phyloP scores from a whole-genome alignment of 768 basidiomycete genomes.

The Tubosaeta sp. region DNA sequence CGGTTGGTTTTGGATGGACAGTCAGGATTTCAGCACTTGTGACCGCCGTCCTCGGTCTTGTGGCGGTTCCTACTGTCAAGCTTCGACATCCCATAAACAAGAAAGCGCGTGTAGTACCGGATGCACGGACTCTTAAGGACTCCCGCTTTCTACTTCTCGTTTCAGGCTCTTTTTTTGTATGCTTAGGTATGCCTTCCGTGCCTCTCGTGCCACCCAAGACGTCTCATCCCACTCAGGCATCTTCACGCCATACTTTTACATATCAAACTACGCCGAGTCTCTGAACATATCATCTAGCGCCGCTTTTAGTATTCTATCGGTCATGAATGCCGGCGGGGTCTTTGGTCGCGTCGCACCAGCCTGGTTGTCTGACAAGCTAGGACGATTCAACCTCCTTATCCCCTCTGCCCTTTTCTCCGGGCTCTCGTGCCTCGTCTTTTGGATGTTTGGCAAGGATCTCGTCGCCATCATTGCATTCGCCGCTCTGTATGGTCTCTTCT shows the following conservation, averaged over 20 bases:
- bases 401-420: conserved; percentile 63
- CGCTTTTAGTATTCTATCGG: conserved; percentile 55
- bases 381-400: conserved; percentile 62
- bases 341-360: conserved; percentile 63
- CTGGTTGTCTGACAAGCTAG: conserved; percentile 59
- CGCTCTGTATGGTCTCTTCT: conserved; percentile 56
- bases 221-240: conserved; percentile 41
- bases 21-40: conserved; percentile 55
- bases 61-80: conserved; percentile 46
- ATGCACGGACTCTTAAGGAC: conserved; percentile 39
- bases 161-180: conserved; percentile 53
- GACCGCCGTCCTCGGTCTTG: conserved; percentile 43
- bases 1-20: conserved; percentile 59
- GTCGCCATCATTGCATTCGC: conserved; percentile 48
- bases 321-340: conserved; percentile 66
- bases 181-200: conserved; percentile 45
- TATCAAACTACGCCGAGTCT: conserved; percentile 54
- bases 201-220: neutral
- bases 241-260: conserved; percentile 70
- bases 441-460: conserved; percentile 46
- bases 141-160: conserved; percentile 49
- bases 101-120: conserved; percentile 17
- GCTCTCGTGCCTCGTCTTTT: conserved; percentile 52
- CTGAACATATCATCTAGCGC: conserved; percentile 33
- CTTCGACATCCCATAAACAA: conserved; percentile 22